phyloP scores from a whole-genome alignment of 257 asterid species.

The Forsythia suspensa region DNA sequence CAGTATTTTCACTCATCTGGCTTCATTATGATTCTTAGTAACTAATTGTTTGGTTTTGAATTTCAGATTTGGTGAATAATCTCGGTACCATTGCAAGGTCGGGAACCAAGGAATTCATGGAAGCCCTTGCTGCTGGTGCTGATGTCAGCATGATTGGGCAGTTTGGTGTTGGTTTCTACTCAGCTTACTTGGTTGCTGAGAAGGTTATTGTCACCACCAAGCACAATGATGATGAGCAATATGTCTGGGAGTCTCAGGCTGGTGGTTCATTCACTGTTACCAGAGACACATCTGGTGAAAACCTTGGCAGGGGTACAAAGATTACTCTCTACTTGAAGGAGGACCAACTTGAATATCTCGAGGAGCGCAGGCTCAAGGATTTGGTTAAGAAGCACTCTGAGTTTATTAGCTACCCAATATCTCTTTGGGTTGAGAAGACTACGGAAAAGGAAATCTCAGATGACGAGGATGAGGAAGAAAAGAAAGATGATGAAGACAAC shows the following conservation, averaged over 20 bases:
- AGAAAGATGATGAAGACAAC: background rate
- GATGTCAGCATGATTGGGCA: background rate
- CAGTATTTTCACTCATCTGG: background rate
- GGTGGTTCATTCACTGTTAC: background rate
- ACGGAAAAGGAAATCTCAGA: background rate
- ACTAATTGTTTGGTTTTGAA: background rate
- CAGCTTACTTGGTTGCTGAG: background rate
- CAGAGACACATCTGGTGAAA: background rate
- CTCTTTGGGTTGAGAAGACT: conserved; percentile 3
- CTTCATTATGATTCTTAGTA: background rate
- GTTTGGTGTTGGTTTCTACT: background rate
- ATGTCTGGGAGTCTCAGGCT: background rate
- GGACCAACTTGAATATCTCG: background rate
- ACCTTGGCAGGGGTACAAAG: conserved; percentile 4
- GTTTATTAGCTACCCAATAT: conserved; percentile 2
- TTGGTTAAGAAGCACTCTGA: background rate
- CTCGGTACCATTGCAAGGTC: conserved; percentile 66
- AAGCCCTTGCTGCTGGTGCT: background rate
- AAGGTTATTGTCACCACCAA: background rate
- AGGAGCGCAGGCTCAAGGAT: conserved; percentile 6
- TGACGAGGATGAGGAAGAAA: background rate
- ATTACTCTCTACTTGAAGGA: background rate
- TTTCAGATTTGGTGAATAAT: conserved; percentile 57
- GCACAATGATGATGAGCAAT: background rate
- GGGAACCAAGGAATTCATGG: conserved; percentile 41